phyloP scores from a whole-genome alignment of 2,329 filamentous ascomycete genomes.

The Penicillium palitans region DNA sequence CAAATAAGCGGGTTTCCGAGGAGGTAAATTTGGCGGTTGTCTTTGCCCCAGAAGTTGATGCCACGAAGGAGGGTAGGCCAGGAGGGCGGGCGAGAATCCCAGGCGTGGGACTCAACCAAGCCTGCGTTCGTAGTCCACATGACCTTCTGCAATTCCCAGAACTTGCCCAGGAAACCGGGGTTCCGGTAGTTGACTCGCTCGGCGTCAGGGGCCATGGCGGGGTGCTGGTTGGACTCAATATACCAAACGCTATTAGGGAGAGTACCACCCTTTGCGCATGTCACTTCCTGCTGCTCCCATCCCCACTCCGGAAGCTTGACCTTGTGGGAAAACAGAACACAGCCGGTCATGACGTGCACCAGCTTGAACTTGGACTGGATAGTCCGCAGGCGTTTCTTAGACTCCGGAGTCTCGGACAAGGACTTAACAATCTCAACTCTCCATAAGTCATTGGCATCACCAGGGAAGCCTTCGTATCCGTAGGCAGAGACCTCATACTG shows the following conservation, averaged over 20 bases:
- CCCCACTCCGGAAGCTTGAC: conserved; percentile 98
- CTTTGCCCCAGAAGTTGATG: conserved; percentile 98
- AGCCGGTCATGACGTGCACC: conserved; percentile 94
- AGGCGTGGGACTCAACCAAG: conserved; percentile 92
- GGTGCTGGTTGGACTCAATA: conserved; percentile 85
- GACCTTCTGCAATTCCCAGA: conserved; percentile 93
- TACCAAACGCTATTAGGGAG: conserved; percentile 98
- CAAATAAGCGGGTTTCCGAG: conserved; percentile 93
- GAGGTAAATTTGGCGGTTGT: conserved; percentile 93
- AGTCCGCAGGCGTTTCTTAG: conserved; percentile 83
- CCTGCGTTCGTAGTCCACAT: conserved; percentile 99
- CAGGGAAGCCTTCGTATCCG: conserved; percentile 93
- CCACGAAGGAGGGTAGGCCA: conserved; percentile 91
- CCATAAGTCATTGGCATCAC: conserved; percentile 96
- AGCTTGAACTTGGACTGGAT: conserved; percentile 97
- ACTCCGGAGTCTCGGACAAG: conserved; percentile 73
- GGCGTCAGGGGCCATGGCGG: conserved; percentile 68
- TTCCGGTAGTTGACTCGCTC: conserved; percentile 96
- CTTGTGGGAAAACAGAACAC: conserved; percentile 95
- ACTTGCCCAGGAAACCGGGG: conserved; percentile 95
- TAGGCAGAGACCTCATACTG: conserved; percentile 97
- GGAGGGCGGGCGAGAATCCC: conserved; percentile 91
- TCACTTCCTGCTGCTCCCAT: conserved; percentile 98
- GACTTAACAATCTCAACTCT: conserved; percentile 91
- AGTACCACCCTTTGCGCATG: conserved; percentile 86